Conservation (phyloP, 495 filamentous ascomycete species). For the Cercophora newfieldiana region DNA sequence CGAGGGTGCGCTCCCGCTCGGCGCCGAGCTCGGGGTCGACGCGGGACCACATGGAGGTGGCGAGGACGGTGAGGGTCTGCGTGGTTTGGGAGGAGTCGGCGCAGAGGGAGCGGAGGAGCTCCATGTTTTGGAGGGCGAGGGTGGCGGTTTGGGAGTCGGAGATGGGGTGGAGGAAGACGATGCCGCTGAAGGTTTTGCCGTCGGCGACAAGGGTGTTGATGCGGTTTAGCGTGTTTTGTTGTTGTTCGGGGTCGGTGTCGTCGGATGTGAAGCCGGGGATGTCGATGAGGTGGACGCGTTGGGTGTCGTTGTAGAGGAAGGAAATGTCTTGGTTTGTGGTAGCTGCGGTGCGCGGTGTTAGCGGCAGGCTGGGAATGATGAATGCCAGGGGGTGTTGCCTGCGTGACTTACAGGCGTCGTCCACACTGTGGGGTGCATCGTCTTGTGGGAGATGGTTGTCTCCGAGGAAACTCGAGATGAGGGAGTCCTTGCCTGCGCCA, state of each 20-base stretch:
- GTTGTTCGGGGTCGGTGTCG: background rate
- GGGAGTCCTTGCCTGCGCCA: slow-evolving; percentile 8
- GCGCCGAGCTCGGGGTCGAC: background rate
- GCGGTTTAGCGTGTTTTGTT: background rate
- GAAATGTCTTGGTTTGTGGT: background rate
- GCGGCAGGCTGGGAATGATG: background rate
- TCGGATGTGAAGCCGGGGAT: slow-evolving; percentile 4
- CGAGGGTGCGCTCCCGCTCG: background rate
- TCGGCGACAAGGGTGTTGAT: slow-evolving; percentile 7
- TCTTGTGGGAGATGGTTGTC: background rate
- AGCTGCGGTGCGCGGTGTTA: background rate
- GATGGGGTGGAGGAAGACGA: slow-evolving; percentile 9
- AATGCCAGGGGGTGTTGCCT: background rate
- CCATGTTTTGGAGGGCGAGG: slow-evolving; percentile 5
- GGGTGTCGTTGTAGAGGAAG: background rate
- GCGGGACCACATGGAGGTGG: slow-evolving; percentile 2
- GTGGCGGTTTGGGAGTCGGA: background rate
- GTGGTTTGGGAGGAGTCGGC: background rate
- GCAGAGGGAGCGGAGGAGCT: slow-evolving; percentile 7
- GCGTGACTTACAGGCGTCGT: slow-evolving; percentile 10
- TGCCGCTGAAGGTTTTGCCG: slow-evolving; percentile 10
- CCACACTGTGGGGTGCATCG: background rate
- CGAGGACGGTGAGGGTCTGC: background rate
- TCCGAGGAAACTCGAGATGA: slow-evolving; percentile 4
- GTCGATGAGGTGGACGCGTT: slow-evolving; percentile 5